Percentiles rank a stretch among this genome's conserved stretches.
Evolutionary conservation across 495 filamentous ascomycete genomes (phyloP).

Genomic region (Baudoinia panamericana): DNA sequence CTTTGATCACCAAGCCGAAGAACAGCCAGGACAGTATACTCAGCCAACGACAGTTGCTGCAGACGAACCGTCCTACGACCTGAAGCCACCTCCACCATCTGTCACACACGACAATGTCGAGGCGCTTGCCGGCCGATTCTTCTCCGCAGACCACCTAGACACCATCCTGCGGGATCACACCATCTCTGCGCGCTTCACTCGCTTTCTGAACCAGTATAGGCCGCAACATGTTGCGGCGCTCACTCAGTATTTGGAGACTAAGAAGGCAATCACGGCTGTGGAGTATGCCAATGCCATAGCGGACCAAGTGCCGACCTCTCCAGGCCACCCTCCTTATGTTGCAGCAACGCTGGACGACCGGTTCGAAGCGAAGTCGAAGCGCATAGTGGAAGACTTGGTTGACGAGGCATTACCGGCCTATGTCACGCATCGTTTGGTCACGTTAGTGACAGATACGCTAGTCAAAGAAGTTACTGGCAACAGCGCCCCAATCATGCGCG

Average conservation of each 20-base stretch:
- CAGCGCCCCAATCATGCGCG: constrained; percentile 27
- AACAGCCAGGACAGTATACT: constrained; percentile 5
- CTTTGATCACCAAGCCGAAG: constrained; percentile 15
- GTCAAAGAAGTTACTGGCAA: constrained; percentile 30
- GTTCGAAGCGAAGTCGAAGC: constrained; percentile 22
- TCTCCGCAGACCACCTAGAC: constrained; percentile 28
- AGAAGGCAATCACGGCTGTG: constrained; percentile 27
- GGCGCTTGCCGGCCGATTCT: constrained; percentile 22
- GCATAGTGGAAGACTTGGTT: constrained; percentile 25
- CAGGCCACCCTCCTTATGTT: constrained; percentile 3
- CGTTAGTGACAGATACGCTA: constrained; percentile 27
- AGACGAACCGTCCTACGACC: constrained; percentile 25
- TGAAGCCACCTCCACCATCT: constrained; percentile 26
- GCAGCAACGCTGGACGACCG: constrained; percentile 22
- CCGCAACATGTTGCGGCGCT: constrained; percentile 23
- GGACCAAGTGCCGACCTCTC: constrained; percentile 7
- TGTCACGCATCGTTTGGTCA: constrained; percentile 25
- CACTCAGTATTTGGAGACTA: constrained; percentile 24
- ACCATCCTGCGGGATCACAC: constrained; percentile 25
- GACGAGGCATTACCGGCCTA: constrained; percentile 27
- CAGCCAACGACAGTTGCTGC: constrained; percentile 12
- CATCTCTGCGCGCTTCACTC: constrained; percentile 17
- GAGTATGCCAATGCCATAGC: constrained; percentile 29
- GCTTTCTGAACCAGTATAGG: constrained; percentile 25
- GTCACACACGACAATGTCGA: constrained; percentile 26